A percentile compares a stretch with the other conserved stretches of the same genome.
These are phyloP conservation scores for Aspergillus ochraceus DNA, from an alignment of 2,329 filamentous ascomycete genomes.

Conservation along the genomic window DNA sequence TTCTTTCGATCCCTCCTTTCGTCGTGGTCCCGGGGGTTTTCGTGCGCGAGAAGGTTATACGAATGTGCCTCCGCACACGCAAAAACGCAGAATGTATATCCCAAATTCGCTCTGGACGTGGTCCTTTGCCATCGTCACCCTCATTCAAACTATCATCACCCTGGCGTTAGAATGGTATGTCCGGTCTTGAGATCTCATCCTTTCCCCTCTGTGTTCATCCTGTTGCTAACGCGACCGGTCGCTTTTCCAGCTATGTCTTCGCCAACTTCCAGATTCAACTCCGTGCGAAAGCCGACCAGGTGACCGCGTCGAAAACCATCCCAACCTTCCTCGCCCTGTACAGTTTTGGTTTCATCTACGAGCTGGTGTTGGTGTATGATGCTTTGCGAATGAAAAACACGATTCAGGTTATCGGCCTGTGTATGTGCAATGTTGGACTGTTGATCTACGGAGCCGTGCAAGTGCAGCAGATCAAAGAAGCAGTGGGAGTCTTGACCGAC, in stretches of 20 bases:
- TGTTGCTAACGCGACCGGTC: constrained; percentile 2
- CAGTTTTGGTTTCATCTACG: constrained; percentile 95
- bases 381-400: constrained; percentile 94
- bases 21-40: constrained; percentile 49
- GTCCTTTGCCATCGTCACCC: constrained; percentile 72
- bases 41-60: constrained; percentile 55
- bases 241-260: constrained; percentile 73
- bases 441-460: constrained; percentile 92
- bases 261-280: constrained; percentile 71
- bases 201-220: not conserved
- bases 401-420: constrained; percentile 95
- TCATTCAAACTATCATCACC: constrained; percentile 75
- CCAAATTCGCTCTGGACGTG: constrained; percentile 87
- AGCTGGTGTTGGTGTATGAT: constrained; percentile 87
- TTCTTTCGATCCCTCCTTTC: constrained; percentile 53
- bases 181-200: not conserved
- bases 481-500: constrained; percentile 58
- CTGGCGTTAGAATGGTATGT: constrained; percentile 84
- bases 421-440: constrained; percentile 86
- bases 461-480: constrained; percentile 81
- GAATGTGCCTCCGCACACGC: constrained; percentile 34
- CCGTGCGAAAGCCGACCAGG: constrained; percentile 40
- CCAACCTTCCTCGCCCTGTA: constrained; percentile 95
- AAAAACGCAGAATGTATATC: constrained; percentile 63
- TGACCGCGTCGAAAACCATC: constrained; percentile 63